Conservation (phyloP, 176 grass and related monocot species). For the Hordeum marinum region DNA sequence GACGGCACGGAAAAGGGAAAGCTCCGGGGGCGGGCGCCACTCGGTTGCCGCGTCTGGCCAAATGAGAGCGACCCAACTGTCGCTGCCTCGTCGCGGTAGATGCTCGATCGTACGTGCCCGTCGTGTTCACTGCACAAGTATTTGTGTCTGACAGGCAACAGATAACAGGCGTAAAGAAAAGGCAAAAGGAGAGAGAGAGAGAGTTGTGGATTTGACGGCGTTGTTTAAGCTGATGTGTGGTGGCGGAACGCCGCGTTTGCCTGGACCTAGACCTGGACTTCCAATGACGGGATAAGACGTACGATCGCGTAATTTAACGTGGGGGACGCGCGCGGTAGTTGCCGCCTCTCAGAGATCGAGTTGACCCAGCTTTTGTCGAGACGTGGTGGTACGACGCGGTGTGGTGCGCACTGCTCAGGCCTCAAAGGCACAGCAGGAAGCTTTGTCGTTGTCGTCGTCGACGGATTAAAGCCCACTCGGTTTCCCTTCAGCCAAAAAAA, state of each 20-base stretch:
- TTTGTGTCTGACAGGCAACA: conserved; percentile 13
- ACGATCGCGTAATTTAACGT: neutral
- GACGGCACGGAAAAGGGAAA: neutral
- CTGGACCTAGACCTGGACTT: neutral
- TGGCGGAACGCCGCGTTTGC: conserved; percentile 30
- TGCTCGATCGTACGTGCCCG: neutral
- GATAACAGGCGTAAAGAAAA: neutral
- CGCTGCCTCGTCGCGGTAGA: neutral
- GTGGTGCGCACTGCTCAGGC: neutral
- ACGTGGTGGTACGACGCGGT: neutral
- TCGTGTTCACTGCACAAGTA: neutral
- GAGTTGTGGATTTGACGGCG: neutral
- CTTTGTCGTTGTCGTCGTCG: neutral
- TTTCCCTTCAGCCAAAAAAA: neutral
- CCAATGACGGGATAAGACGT: neutral
- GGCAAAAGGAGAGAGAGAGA: neutral
- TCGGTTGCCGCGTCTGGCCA: neutral
- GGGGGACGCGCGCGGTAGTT: neutral
- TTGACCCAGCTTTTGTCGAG: conserved; percentile 14
- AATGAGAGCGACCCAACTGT: neutral
- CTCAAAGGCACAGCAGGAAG: neutral
- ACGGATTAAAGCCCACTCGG: neutral
- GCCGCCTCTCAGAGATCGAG: neutral
- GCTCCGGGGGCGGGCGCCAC: neutral
- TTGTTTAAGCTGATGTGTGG: neutral